phyloP scores from a whole-genome alignment of 148 eudicot species.

The Spergularia marina region DNA sequence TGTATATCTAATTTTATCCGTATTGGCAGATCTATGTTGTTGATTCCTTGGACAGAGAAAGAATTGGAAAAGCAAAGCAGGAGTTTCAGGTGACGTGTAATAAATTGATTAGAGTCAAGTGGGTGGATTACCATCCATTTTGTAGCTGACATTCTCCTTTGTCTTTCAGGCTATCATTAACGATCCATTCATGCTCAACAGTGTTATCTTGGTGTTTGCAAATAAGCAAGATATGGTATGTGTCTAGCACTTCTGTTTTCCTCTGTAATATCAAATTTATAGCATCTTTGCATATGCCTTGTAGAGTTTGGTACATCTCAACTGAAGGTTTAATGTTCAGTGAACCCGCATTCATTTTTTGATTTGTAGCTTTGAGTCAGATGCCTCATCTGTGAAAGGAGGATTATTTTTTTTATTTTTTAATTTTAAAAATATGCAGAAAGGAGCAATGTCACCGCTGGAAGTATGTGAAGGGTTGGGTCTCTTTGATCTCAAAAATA shows the following conservation, averaged over 20 bases:
- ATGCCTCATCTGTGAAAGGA: no score
- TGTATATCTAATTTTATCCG: constrained; percentile 1
- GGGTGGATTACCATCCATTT: constrained; percentile 12
- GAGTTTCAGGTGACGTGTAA: constrained; percentile 77
- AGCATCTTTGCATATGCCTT: constrained; percentile 2
- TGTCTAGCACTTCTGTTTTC: constrained; percentile 8
- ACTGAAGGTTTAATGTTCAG: not conserved
- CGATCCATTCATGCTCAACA: constrained; percentile 97
- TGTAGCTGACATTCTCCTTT: constrained; percentile 22
- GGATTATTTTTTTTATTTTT: no score
- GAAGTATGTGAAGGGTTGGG: constrained; percentile 97
- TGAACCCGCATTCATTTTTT: no score
- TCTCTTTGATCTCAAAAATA: constrained; percentile 75
- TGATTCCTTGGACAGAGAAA: constrained; percentile 96
- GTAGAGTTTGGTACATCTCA: not conserved
- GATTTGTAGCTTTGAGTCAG: no score
- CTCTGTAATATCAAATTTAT: not conserved
- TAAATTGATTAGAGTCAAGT: constrained; percentile 16
- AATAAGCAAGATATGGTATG: constrained; percentile 99
- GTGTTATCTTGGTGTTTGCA: constrained; percentile 94
- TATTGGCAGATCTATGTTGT: constrained; percentile 88
- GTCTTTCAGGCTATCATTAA: constrained; percentile 76
- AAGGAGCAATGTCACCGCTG: constrained; percentile 95
- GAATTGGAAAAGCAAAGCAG: constrained; percentile 84
- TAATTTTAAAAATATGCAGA: constrained; percentile 36